Evolutionary conservation across 116 monocot genomes (phyloP), one percentile per base, ranked within the genome.

Genomic region (Cymodocea nodosa): DNA sequence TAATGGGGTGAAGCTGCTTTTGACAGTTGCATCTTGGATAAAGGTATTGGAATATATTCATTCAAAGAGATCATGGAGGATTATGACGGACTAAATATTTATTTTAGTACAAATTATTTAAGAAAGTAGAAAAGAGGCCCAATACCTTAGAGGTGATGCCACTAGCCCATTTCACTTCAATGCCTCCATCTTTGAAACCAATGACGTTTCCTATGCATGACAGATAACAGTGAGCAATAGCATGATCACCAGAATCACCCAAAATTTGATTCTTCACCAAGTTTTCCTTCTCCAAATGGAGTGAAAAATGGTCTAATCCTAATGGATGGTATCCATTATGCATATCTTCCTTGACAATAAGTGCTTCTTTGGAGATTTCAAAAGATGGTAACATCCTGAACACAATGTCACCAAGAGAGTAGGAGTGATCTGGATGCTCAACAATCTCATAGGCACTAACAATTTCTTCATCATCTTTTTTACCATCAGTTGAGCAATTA

Each of bases 371-470:
- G 23, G 72, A 57, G 16, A 30, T 25, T 23, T 73, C 81, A 59
- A 13, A 68, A 73, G 56, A 61, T 35, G 73, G 71, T 37, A 80
- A 53, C 54, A 44, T 35, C 51, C 79, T 74, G 25, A 87, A 70
- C 30, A 97, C 78, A 74, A 88, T 59, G 66, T 97, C 97, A 50
- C 97, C 87, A 35, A 83, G 70, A 51, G 60, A 80, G 62, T 74
- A 97, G 62, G 83, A 78, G 70, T 79, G 81, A 70, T 90, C 83
- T 35, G 90, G 83, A 76, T 97, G 87, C 67, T 87, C 90, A 51
- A 97, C 72, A 51, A 90, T 66, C 72, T 90, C 95, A 79, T 88
- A 97, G 18, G 81, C 90, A 82, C 97, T 97, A 9, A 90, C 77
- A 11, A 69, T 81, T 67, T 94, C 89, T 79, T 81, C 90, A 19